phyloP scores from a whole-genome alignment of 2,329 filamentous ascomycete genomes.

The Penicillium sp. region DNA sequence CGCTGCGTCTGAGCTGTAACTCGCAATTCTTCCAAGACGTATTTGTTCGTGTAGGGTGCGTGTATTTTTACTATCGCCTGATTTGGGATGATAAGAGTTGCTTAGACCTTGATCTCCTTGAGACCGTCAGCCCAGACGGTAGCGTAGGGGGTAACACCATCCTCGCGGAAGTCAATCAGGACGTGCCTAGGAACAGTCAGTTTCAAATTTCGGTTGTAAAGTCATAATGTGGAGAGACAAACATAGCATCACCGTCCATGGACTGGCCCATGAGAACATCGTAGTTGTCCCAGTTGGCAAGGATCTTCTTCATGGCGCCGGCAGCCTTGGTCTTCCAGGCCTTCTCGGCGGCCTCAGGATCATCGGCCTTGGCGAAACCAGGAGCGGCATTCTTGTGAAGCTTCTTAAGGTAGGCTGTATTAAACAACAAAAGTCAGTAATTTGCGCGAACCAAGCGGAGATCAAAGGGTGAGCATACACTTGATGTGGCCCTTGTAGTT shows the following conservation, averaged over 20 bases:
- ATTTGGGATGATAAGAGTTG: neutral
- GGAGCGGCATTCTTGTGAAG: constrained; percentile 70
- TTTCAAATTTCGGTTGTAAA: neutral
- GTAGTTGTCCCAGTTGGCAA: constrained; percentile 92
- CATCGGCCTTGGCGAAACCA: constrained; percentile 53
- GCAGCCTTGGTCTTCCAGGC: constrained; percentile 57
- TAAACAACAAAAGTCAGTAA: constrained; percentile 34
- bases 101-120: constrained; percentile 84
- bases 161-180: constrained; percentile 96
- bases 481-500: constrained; percentile 80
- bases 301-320: constrained; percentile 75
- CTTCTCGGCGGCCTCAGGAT: constrained; percentile 68
- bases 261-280: constrained; percentile 91
- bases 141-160: constrained; percentile 86
- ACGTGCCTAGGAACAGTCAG: constrained; percentile 62
- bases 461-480: constrained; percentile 54
- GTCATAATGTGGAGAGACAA: constrained; percentile 47
- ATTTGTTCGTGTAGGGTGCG: constrained; percentile 28
- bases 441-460: constrained; percentile 1
- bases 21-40: constrained; percentile 24
- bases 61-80: constrained; percentile 17
- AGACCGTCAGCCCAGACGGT: constrained; percentile 96
- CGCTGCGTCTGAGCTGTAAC: constrained; percentile 14
- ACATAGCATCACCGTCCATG: constrained; percentile 95
- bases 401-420: constrained; percentile 78